These are phyloP conservation scores for Xylariaceae sp. DNA, from an alignment of 2,329 filamentous ascomycete genomes.

Conservation along the genomic window DNA sequence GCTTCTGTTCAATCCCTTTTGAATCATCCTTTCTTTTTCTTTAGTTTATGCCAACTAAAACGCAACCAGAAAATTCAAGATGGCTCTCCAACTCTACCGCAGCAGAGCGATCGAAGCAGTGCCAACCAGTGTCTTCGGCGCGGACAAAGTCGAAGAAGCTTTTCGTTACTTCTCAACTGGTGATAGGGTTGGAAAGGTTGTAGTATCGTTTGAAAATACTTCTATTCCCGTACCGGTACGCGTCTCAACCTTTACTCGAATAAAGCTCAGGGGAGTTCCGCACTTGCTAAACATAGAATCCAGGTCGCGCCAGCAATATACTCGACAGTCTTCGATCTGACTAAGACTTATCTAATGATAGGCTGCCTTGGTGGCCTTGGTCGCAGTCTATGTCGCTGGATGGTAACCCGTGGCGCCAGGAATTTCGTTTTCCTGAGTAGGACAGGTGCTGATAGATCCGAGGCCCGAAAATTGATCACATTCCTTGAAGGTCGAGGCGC, in stretches of 20 bases:
- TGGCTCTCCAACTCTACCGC: slow-evolving; percentile 15
- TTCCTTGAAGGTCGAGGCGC: slow-evolving; percentile 20
- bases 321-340: slow-evolving; percentile 6
- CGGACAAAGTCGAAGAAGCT: slow-evolving; percentile 7
- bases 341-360: slow-evolving; percentile 19
- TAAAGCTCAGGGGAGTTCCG: neutral
- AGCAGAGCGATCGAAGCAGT: slow-evolving; percentile 7
- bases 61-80: slow-evolving; percentile 3
- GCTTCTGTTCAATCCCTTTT: neutral
- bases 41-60: neutral
- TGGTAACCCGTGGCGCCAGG: slow-evolving; percentile 29
- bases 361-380: slow-evolving; percentile 32
- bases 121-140: slow-evolving; percentile 13
- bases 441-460: slow-evolving; percentile 24
- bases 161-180: slow-evolving; percentile 18
- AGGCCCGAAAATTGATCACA: slow-evolving; percentile 18
- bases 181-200: slow-evolving; percentile 21
- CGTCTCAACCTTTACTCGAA: neutral
- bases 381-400: slow-evolving; percentile 30
- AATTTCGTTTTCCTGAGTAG: slow-evolving; percentile 32
- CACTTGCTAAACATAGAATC: neutral
- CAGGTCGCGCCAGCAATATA: slow-evolving; percentile 10
- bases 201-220: slow-evolving; percentile 18
- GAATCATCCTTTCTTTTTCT: neutral
- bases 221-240: slow-evolving; percentile 10